Percentiles rank a stretch among this genome's conserved stretches.
Evolutionary conservation across 352 stramenopile species (phyloP).

Genomic region (Pythium chondricola): DNA sequence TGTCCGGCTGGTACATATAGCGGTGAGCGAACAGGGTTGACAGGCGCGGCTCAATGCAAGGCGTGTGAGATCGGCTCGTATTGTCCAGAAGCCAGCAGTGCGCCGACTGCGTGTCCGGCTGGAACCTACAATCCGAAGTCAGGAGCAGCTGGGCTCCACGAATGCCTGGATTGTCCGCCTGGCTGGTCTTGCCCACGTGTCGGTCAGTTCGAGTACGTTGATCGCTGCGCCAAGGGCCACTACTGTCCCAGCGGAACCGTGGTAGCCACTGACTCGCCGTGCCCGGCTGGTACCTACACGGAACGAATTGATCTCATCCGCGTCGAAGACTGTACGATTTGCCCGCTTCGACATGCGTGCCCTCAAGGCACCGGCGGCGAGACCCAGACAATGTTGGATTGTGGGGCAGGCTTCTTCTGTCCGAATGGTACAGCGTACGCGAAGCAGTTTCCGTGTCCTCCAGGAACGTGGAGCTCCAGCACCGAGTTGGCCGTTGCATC

Average conservation of each 20-base stretch:
- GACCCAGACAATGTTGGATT: conserved; percentile 62
- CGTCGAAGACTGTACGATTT: conserved; percentile 69
- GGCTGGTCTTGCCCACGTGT: conserved; percentile 72
- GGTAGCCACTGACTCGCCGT: conserved; percentile 46
- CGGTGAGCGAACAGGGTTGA: conserved; percentile 43
- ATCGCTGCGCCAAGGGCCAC: conserved; percentile 60
- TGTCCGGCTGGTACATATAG: conserved; percentile 87
- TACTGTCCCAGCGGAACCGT: conserved; percentile 70
- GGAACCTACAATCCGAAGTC: conserved; percentile 67
- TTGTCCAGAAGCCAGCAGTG: conserved; percentile 73
- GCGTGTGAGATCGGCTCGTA: conserved; percentile 69
- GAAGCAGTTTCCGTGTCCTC: conserved; percentile 75
- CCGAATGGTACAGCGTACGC: conserved; percentile 65
- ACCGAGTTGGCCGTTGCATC: conserved; percentile 43
- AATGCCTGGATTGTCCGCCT: conserved; percentile 62
- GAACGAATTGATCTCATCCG: conserved; percentile 59
- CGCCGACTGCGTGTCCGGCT: conserved; percentile 56
- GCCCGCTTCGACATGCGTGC: conserved; percentile 65
- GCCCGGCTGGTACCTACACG: conserved; percentile 71
- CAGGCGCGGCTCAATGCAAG: conserved; percentile 40
- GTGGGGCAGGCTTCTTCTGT: conserved; percentile 72
- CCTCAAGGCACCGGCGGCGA: conserved; percentile 65
- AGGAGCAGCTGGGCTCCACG: conserved; percentile 37
- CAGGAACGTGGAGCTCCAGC: conserved; percentile 83
- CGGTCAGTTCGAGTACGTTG: conserved; percentile 48